phyloP scores from a whole-genome alignment of 2,329 filamentous ascomycete species.

The Basipetospora chlamydospora region DNA sequence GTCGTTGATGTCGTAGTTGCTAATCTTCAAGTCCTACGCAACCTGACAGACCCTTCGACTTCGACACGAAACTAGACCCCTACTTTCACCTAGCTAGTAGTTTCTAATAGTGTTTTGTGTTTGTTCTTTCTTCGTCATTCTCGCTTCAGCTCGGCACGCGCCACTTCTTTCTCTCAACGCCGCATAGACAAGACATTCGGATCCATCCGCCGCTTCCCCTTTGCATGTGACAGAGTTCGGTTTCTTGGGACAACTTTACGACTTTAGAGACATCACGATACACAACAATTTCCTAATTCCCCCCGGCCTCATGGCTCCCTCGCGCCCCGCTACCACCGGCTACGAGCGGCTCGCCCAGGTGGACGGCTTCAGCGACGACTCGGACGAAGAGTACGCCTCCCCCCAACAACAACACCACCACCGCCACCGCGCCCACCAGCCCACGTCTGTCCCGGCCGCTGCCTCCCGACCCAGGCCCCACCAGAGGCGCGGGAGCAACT shows the following conservation, averaged over 20 bases:
- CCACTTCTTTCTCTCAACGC: background rate
- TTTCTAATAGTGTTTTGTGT: no score
- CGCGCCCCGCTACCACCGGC: slow-evolving; percentile 59
- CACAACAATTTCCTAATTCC: no score
- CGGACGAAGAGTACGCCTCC: slow-evolving; percentile 48
- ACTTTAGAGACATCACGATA: no score
- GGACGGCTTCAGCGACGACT: slow-evolving; percentile 59
- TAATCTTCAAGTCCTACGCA: no score
- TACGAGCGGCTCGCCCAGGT: slow-evolving; percentile 77
- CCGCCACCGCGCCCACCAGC: slow-evolving; percentile 32
- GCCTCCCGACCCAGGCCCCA: background rate
- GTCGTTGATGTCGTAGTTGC: no score
- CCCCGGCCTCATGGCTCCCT: slow-evolving; percentile 52
- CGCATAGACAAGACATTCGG: background rate
- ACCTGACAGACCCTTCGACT: no score
- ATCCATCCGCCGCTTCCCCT: background rate
- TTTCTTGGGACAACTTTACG: no score
- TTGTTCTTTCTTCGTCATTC: no score
- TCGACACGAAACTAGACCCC: no score
- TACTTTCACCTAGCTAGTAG: no score
- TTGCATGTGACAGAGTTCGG: background rate
- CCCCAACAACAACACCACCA: slow-evolving; percentile 49
- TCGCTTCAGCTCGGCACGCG: background rate
- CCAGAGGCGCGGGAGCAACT: slow-evolving; percentile 47
- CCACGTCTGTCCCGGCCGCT: no score